Evolutionary conservation across 1,139 yeast genomes (phyloP).

Genomic region (Protomyces lactucae-debilis): DNA sequence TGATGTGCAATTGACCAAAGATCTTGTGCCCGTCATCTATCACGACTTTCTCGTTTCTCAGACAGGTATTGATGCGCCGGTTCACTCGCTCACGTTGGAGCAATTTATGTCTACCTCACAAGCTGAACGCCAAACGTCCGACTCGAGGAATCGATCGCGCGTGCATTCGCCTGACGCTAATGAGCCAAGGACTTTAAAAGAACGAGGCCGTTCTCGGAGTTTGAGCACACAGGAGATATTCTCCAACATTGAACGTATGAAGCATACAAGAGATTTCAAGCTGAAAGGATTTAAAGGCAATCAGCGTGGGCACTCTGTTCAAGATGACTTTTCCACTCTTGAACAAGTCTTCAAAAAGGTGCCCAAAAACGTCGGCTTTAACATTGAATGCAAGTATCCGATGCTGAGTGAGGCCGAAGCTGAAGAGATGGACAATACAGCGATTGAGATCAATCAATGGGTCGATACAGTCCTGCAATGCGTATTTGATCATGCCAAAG

Average conservation of each 20-base stretch:
- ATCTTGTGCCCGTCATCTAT: slow-evolving; percentile 83
- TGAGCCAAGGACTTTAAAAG: background rate
- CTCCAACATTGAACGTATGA: slow-evolving; percentile 50
- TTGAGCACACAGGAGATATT: slow-evolving; percentile 27
- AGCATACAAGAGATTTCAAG: slow-evolving; percentile 80
- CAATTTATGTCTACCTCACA: slow-evolving; percentile 66
- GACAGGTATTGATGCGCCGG: slow-evolving; percentile 92
- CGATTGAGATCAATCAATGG: slow-evolving; percentile 78
- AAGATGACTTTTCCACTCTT: slow-evolving; percentile 84
- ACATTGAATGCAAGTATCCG: slow-evolving; percentile 88
- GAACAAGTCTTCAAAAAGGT: slow-evolving; percentile 76
- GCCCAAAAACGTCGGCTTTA: slow-evolving; percentile 83
- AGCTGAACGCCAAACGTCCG: slow-evolving; percentile 19
- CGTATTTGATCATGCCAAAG: slow-evolving; percentile 72
- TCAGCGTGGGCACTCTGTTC: slow-evolving; percentile 80
- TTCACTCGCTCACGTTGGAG: slow-evolving; percentile 86
- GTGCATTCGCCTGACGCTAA: slow-evolving; percentile 1
- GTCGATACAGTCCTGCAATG: slow-evolving; percentile 63
- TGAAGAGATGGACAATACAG: slow-evolving; percentile 83
- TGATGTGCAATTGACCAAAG: slow-evolving; percentile 95
- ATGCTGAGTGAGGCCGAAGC: slow-evolving; percentile 88
- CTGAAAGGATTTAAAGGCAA: slow-evolving; percentile 86
- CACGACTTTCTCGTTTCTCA: slow-evolving; percentile 95
- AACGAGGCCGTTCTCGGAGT: slow-evolving; percentile 29
- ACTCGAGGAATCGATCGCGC: background rate